Evolutionary conservation across 306 rosid species (phyloP), one percentile per base, ranked within the genome.

Genomic region (Nissolia schottii): DNA sequence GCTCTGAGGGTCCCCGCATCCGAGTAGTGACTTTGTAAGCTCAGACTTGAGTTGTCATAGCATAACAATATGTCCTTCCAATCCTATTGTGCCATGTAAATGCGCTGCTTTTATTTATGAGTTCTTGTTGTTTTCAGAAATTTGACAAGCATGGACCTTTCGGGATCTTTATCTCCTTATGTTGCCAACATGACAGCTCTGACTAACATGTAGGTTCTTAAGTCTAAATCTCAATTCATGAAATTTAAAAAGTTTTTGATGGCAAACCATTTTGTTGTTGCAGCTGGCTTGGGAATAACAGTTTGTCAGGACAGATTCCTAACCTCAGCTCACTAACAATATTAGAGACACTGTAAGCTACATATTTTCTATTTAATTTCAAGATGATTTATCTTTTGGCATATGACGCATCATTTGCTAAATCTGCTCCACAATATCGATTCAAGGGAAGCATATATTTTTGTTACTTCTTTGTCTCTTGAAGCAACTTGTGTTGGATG

Each of bases 271-370:
- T 67, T 28, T 24, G 41, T 61, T 61, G 61, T 78, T 70, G 67
- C 87, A 91, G 97, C 76, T 88, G 87, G 97, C 96, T 95, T 31
- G 96, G 96, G 61, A 87, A 84, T 73, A 95, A 91, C 83, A 91
- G 63, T 61, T 87, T 95, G 43, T 68, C 87, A 5, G 99, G 99
- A 80, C 80, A 79, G 19, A 91, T 95, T 77, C 99, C 96, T 18
- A 70, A 88, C 73, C 89, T 95, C 35, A 83, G 90, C 74, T 63
- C 90, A n/a, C 70, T 95, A 51, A 88, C 80, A 78, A 46, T 60
- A 69, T 83, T 95, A 61, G 72, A 86, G 77, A 88, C 76, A 78
- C 62, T 95, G 99, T 95, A 88, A 89, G 99, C 86, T 78, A 8
- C 8, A 37, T 37, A 10, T 37, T 11, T 37, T 9, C 43, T 11